Evolutionary conservation across 169 alveolate species (phyloP), one percentile per base, ranked within the genome.

Genomic region (Plasmodium blacklocki): DNA sequence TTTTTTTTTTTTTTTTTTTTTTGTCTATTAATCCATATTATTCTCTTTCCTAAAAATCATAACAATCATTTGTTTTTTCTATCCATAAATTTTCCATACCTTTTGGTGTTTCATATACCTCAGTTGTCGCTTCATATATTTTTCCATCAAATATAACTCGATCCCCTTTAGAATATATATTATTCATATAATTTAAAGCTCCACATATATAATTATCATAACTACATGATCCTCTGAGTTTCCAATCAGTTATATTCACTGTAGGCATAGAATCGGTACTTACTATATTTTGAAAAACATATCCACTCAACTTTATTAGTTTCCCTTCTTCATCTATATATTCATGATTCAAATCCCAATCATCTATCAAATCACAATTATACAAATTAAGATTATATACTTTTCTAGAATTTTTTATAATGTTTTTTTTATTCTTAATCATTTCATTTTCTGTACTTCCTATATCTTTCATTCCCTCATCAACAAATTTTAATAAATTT

Each of bases 151-250:
- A 85, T 71, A 85, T 71, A 71, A 85, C 87, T 64, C 92, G n/a
- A 19, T 85, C 92, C 1, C 92, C 92, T 60, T 71, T 85, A 26
- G 75, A 71, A 56, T 85, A 85, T 45, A 71, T 52, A 32, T 85
- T 85, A 52, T 70, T 70, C 92, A 85, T 85, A 50, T 85, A 85
- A 19, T 63, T 60, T 50, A 85, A 45, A 58, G 88, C 92, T 6
- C 92, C 92, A 52, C 92, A 85, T 63, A 85, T 45, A 85, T 85
- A 85, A 12, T 85, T 85, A 71, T 85, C 92, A 50, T 71, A 72
- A 23, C 72, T 86, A 32, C 92, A 85, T 2, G 87, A 63, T 1
- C 92, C 92, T 52, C 71, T 85, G 39, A 85, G 72, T 50, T 85
- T 85, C 92, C 92, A 85, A 50, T 85, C 92, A 14, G 85, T 60